Evolutionary conservation across 805 yeast genomes (phyloP).

Genomic region (Ogataea kodamae): DNA sequence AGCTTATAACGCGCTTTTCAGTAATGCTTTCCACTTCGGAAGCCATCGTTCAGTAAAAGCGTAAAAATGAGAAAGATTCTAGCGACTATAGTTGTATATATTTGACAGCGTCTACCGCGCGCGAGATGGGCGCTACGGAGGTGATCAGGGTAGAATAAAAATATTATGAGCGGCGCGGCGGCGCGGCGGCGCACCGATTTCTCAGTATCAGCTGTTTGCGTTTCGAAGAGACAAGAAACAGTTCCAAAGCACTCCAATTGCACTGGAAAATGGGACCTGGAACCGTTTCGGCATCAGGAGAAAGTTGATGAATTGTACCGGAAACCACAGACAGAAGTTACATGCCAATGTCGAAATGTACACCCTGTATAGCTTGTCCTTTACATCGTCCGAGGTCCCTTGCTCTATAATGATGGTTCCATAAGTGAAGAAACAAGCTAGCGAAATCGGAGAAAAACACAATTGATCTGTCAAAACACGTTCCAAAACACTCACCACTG

Average conservation of each 20-base stretch:
- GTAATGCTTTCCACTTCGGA: constrained; percentile 12
- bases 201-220: constrained; percentile 33
- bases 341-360: constrained; percentile 64
- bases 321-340: constrained; percentile 77
- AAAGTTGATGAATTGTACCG: constrained; percentile 75
- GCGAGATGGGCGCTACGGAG: too few relatives aligned
- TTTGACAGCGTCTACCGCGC: constrained; percentile 9
- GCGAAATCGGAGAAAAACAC: constrained; percentile 81
- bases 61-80: constrained; percentile 1
- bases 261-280: constrained; percentile 91
- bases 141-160: too few relatives aligned
- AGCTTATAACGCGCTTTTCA: constrained; percentile 18
- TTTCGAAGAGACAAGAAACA: constrained; percentile 84
- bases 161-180: constrained; percentile 1
- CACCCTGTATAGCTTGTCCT: constrained; percentile 59
- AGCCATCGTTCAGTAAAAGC: constrained; percentile 10
- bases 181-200: constrained; percentile 11
- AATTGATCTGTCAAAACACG: constrained; percentile 89
- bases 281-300: constrained; percentile 62
- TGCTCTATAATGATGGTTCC: constrained; percentile 78
- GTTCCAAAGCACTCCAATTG: constrained; percentile 88
- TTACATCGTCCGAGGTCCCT: constrained; percentile 63
- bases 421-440: constrained; percentile 76
- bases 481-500: constrained; percentile 78
- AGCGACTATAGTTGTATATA: background rate